Base-by-base conservation (phyloP, 73 alveolate genomes). In the Uronychia setigera region DNA sequence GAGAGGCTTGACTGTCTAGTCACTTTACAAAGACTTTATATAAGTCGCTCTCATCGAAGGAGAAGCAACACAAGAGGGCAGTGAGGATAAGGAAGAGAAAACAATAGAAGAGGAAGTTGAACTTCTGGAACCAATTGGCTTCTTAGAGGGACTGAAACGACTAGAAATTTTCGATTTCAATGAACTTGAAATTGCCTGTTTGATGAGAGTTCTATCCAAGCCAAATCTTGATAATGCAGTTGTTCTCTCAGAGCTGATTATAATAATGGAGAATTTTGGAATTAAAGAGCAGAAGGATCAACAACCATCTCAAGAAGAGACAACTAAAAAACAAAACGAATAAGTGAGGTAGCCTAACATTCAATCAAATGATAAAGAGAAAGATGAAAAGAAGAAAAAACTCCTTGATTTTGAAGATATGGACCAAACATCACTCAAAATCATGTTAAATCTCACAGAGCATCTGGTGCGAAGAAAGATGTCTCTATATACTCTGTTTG, bases 131-230 rank as follows among this genome's bases (percentile, higher is more conserved):
- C 95, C 95, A 0, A 26, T 59, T 13, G 85, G 92, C 27, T 89
- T 89, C 89, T 57, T 89, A 9, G 92, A 83, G 35, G 95, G 92
- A 0, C 79, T 89, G 26, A 77, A 89, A 58, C 80, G 74, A 27
- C 83, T 89, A 5, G 89, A 78, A 0, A 77, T 89, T 13, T 57
- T 25, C 32, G 95, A 90, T 67, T 74, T 90, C 59, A 80, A 77
- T 26, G 92, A 90, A 31, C 29, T 90, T 9, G 95, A 90, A 80
- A 84, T 85, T 27, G 95, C 95, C 9, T 90, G 95, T 32, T 59
- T 90, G 57, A 90, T 90, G 95, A 90, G 87, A 67, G 95, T 90
- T 26, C 88, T 90, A 11, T 78, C 95, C 26, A 90, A 90, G 83
- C 87, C 92, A n/a, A 88, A 90, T 27, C 85, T 90, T 0, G 95